Percentiles rank a stretch among this genome's conserved stretches.
Conservation (phyloP, 1,139 yeast genomes). For the Pichia sp. region DNA sequence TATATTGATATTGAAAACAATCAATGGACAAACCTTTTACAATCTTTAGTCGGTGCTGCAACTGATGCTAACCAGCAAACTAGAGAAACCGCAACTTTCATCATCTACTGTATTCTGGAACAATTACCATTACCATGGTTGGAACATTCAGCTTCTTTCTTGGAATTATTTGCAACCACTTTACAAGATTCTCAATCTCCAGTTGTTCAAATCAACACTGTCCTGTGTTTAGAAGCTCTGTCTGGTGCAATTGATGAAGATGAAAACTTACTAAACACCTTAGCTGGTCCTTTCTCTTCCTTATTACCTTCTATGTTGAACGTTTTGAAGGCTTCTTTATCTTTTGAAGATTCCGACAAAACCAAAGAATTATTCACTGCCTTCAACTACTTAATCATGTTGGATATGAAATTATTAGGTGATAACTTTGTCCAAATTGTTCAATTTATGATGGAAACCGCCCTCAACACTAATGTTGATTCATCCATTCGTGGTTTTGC, state of each 20-base stretch:
- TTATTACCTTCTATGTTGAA: slow-evolving; percentile 76
- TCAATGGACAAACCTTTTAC: slow-evolving; percentile 74
- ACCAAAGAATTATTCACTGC: slow-evolving; percentile 78
- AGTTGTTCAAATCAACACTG: slow-evolving; percentile 77
- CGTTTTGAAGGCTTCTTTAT: slow-evolving; percentile 70
- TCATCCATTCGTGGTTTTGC: slow-evolving; percentile 82
- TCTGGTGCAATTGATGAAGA: slow-evolving; percentile 56
- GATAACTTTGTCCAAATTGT: slow-evolving; percentile 64
- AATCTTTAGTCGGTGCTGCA: slow-evolving; percentile 62
- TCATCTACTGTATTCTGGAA: slow-evolving; percentile 72
- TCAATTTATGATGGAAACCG: slow-evolving; percentile 67
- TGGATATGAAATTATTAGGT: slow-evolving; percentile 75
- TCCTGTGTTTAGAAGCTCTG: slow-evolving; percentile 72
- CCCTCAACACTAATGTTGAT: slow-evolving; percentile 58
- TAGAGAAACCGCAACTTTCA: slow-evolving; percentile 81
- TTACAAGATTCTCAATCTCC: slow-evolving; percentile 58
- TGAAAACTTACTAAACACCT: slow-evolving; percentile 34
- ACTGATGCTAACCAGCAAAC: slow-evolving; percentile 51
- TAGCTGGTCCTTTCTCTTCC: slow-evolving; percentile 52
- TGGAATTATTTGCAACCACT: slow-evolving; percentile 59
- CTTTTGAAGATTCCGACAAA: slow-evolving; percentile 60
- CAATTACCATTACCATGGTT: slow-evolving; percentile 58
- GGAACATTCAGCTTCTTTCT: slow-evolving; percentile 56
- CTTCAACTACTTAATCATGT: slow-evolving; percentile 67
- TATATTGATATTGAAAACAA: slow-evolving; percentile 57